Evolutionary conservation across 2,329 filamentous ascomycete species (phyloP).

Genomic region (Calonectria naviculata): DNA sequence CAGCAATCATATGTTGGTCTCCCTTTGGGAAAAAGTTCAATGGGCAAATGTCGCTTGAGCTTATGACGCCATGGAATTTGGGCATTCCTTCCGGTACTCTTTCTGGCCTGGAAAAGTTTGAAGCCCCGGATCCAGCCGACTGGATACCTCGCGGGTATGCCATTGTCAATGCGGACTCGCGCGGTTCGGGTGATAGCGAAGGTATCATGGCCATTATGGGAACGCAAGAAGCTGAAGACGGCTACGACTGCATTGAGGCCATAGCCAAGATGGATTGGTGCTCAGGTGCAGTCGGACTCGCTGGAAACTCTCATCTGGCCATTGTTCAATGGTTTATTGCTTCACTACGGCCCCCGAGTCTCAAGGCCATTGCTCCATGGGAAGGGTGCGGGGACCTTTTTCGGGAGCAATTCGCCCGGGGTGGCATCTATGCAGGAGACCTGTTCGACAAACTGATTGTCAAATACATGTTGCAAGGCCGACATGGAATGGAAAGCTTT

Average conservation of each 20-base stretch:
- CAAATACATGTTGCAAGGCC: conserved; percentile 32
- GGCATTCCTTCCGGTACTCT: not conserved
- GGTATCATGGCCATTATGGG: conserved; percentile 15
- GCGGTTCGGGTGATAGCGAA: conserved; percentile 1
- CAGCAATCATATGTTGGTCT: conserved; percentile 16
- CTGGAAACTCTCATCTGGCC: conserved; percentile 21
- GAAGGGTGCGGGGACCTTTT: conserved; percentile 17
- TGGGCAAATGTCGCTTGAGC: not conserved
- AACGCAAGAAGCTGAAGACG: conserved; percentile 15
- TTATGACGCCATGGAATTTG: conserved; percentile 12
- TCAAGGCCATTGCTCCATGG: conserved; percentile 27
- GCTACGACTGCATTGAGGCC: conserved; percentile 17
- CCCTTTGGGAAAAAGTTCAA: conserved; percentile 23
- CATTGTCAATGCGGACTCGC: conserved; percentile 14
- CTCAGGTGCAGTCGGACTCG: conserved; percentile 11
- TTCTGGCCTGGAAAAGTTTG: conserved; percentile 24
- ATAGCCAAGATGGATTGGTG: conserved; percentile 21
- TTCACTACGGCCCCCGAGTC: not conserved
- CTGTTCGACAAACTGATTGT: conserved; percentile 27
- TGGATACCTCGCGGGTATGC: conserved; percentile 16
- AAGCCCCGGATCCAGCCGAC: conserved; percentile 17
- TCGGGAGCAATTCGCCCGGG: conserved; percentile 37
- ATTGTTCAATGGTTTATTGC: conserved; percentile 22
- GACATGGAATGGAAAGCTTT: conserved; percentile 35
- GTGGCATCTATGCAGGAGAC: conserved; percentile 30